Evolutionary conservation across 176 grass and related monocot genomes (phyloP), one percentile per base, ranked within the genome.

Genomic region (Olyra latifolia): DNA sequence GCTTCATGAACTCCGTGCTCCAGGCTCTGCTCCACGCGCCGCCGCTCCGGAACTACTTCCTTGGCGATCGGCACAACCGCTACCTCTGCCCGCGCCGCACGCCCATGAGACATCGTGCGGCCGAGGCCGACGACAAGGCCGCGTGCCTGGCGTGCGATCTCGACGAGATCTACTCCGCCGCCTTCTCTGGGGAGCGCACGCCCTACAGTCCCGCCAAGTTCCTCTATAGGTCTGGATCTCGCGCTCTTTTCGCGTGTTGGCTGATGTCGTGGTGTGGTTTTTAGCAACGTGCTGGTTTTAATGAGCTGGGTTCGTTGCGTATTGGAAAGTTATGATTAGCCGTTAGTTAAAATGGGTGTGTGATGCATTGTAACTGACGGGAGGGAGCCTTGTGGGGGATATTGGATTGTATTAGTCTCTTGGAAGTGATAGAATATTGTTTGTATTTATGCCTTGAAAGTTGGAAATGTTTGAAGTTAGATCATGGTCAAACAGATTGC

Each of bases 1-100:
- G 96, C 86, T 99, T 99, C 81, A 91, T 99, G 90, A 99, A 99
- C 96, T 99, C 92, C 48, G 92, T 99, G 49, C 85, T 99, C 19
- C 96, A 99, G 74, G 90, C 90, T 7, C 83, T 99, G 10, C 90
- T 99, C 10, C 96, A 95, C 69, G 88, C 96, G 25, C 90, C 96
- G 66, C 92, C 92, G 69, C 84, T 98, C 35, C 79, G 90, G 7
- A 98, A 98, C 69, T 98, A 89, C 82, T 98, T 98, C 83, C 86
- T 98, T 10, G 89, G 84, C 75, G 92, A 98, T 81, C 90, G 96
- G 1, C 96, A 98, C 75, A 98, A 98, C 49, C 80, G 88, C 6
- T 89, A 91, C 69, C 82, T 91, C 13, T 98, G 96, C 66, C 88
- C 87, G 65, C 90, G 77, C 42, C 87, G 84, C 20, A 87, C 87